Evolutionary conservation across 1,284 basidiomycete genomes (phyloP).

Genomic region (Marasmius oreades): DNA sequence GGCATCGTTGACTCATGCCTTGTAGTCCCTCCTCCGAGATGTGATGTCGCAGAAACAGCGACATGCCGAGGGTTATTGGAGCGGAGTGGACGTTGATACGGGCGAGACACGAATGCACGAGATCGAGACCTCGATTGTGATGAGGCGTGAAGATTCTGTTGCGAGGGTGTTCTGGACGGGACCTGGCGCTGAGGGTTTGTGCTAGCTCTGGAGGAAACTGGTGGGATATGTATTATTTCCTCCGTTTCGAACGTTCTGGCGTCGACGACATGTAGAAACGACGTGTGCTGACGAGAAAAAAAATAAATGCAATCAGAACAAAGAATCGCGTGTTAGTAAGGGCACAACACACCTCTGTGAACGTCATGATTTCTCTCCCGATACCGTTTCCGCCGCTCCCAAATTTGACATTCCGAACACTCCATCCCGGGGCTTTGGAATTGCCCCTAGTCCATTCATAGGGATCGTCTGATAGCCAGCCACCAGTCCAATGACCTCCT

Average conservation of each 20-base stretch:
- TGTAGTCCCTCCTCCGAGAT: constrained; percentile 7
- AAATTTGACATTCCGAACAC: constrained; percentile 77
- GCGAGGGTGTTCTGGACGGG: constrained; percentile 1
- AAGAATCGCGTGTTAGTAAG: not conserved
- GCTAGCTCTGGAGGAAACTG: constrained; percentile 20
- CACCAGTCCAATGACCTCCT: constrained; percentile 41
- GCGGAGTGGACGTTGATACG: constrained; percentile 10
- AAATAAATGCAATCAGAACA: constrained; percentile 6
- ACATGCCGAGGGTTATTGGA: not conserved
- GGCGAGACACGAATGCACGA: constrained; percentile 5
- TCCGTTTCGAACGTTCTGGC: constrained; percentile 77
- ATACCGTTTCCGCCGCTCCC: constrained; percentile 42
- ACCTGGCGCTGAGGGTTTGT: constrained; percentile 15
- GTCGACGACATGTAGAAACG: constrained; percentile 71
- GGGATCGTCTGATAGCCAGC: constrained; percentile 58
- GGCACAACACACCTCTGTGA: constrained; percentile 71
- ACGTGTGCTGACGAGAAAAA: constrained; percentile 56
- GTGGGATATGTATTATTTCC: constrained; percentile 64
- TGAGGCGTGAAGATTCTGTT: not conserved
- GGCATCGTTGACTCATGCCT: constrained; percentile 22
- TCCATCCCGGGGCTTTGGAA: constrained; percentile 68
- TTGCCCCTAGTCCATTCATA: constrained; percentile 61
- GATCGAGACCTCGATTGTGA: not conserved
- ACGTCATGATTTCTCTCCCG: constrained; percentile 68
- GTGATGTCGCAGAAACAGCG: constrained; percentile 20